Evolutionary conservation across 2,329 filamentous ascomycete species (phyloP).

Genomic region (Neopestalotiopsis sp.): DNA sequence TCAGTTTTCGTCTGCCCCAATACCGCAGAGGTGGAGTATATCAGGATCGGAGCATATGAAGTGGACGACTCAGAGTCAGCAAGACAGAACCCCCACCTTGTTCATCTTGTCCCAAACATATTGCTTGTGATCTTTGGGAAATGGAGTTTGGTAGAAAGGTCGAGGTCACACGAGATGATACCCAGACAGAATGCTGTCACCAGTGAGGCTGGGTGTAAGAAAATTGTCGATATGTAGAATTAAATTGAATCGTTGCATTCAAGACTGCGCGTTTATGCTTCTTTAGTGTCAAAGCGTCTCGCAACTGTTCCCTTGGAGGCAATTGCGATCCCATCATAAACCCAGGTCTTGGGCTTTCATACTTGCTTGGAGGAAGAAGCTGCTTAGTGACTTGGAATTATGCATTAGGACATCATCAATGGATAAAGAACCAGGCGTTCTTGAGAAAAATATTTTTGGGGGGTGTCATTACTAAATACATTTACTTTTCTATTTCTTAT

Average conservation of each 20-base stretch:
- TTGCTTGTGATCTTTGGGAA: background rate
- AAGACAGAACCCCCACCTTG: background rate
- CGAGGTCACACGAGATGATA: background rate
- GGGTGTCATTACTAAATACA: background rate
- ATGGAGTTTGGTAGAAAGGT: background rate
- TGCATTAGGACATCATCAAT: too few species aligned
- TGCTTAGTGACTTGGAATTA: too few species aligned
- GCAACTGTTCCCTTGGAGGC: background rate
- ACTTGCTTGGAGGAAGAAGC: too few species aligned
- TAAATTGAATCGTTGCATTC: background rate
- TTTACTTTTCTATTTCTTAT: background rate
- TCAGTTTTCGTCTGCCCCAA: too few species aligned
- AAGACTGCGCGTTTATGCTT: background rate
- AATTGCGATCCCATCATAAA: background rate
- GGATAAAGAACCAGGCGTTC: too few species aligned
- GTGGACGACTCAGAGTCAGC: background rate
- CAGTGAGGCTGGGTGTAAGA: background rate
- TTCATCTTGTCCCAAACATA: background rate
- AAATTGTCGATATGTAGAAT: background rate
- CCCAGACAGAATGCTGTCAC: background rate
- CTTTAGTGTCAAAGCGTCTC: background rate
- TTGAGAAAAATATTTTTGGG: too few species aligned
- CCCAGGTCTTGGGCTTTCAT: too few species aligned
- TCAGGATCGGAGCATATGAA: background rate
- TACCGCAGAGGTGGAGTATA: background rate